Base-by-base conservation (phyloP, 2,329 filamentous ascomycete species). In the Colletotrichum tropicale region DNA sequence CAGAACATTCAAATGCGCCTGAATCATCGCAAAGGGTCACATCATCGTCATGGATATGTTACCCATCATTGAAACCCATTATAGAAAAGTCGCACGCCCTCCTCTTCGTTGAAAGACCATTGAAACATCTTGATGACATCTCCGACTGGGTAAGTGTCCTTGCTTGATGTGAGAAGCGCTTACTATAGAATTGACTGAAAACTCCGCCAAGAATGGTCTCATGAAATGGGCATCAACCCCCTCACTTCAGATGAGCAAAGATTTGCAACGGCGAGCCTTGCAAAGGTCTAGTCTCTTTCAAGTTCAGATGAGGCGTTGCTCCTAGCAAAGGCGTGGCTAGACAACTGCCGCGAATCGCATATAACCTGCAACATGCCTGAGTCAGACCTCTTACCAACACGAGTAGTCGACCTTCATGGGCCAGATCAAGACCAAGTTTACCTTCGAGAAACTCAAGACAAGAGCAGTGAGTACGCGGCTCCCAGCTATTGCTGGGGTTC, bases 371-470 rank as follows among this genome's bases (percentile, higher is more conserved):
- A 1, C 6, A 21, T 21, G 5, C 10, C 43, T 0, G 1, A 4
- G 10, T 1, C 43, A 52, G 43, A 1, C 0, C 0, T 8, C n/a
- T 52, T 52, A 1, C 43, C 43, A 8, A 52, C 43, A 7, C 43
- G 43, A 52, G 43, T 52, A 13, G 0, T 52, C 2, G 43, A 52
- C 0, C 43, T 52, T 13, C 0, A 1, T 9, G 43, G n/a, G 9
- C 0, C 0, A 0, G n/a, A 48, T 13, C n/a, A 13, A 4, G 1
- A 4, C 3, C 43, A 2, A 21, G n/a, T 52, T 21, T 21, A 3
- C 3, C n/a, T 52, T 4, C n/a, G n/a, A 52, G 43, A 52, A 5
- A 3, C 10, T 2, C 43, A 52, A 8, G n/a, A 0, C 0, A 4
- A 3, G n/a, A 52, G 43, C 10, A 3, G 43, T 3, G 43, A 21